Evolutionary conservation across 441 rosid genomes (phyloP).

Genomic region (Arabidopsis hybrid): DNA sequence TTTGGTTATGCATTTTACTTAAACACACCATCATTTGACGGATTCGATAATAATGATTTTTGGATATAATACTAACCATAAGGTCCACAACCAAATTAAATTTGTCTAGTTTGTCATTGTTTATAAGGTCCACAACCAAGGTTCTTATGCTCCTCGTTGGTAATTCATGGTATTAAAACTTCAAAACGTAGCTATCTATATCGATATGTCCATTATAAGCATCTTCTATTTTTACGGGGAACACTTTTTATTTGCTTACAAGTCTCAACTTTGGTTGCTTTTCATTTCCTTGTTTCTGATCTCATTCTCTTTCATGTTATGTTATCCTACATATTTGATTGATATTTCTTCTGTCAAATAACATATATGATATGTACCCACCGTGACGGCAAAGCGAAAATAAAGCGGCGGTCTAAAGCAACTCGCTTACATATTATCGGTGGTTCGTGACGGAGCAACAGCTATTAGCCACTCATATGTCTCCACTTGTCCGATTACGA

Average conservation of each 20-base stretch:
- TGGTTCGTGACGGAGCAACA: conserved; percentile 27
- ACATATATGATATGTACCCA: conserved; percentile 12
- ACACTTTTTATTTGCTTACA: conserved; percentile 1
- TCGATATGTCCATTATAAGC: neutral
- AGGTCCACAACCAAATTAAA: no score
- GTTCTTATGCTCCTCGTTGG: neutral
- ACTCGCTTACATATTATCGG: conserved; percentile 30
- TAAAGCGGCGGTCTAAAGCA: conserved; percentile 26
- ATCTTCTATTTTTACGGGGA: neutral
- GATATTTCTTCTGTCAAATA: neutral
- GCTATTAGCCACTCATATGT: conserved; percentile 8
- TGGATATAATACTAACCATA: no score
- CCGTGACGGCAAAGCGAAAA: conserved; percentile 26
- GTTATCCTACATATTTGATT: neutral
- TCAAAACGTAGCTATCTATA: neutral
- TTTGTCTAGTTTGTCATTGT: no score
- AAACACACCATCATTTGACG: neutral
- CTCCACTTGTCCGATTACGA: conserved; percentile 18
- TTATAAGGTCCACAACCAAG: no score
- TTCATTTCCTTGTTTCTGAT: conserved; percentile 3
- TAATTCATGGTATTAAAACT: neutral
- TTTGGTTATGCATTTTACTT: neutral
- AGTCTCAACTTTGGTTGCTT: conserved; percentile 29
- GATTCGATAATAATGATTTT: neutral
- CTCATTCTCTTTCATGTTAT: neutral